A percentile compares a stretch with the other conserved stretches of the same genome.
These are phyloP conservation scores for Stenogyne calaminthoides DNA, from an alignment of 305 asterid genomes.

Conservation along the genomic window DNA sequence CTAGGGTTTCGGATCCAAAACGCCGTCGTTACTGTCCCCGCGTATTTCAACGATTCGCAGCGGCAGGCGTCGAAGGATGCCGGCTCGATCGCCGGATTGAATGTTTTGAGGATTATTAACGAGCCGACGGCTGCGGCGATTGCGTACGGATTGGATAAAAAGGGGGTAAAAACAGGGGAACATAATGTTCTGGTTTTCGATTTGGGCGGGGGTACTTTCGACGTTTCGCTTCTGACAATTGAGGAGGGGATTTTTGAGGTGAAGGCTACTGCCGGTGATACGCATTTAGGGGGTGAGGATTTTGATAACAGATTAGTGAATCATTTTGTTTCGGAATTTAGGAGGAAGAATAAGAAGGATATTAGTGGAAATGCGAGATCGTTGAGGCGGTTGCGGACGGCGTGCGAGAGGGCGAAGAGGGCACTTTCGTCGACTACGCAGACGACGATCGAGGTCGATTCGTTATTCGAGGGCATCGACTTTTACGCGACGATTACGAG, in stretches of 20 bases:
- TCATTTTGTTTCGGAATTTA: slow-evolving; percentile 53
- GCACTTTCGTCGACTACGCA: slow-evolving; percentile 53
- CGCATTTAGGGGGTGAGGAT: slow-evolving; percentile 68
- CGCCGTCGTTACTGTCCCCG: slow-evolving; percentile 58
- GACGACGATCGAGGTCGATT: slow-evolving; percentile 57
- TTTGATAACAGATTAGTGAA: slow-evolving; percentile 57
- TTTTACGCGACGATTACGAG: slow-evolving; percentile 52
- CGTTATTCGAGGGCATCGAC: slow-evolving; percentile 54
- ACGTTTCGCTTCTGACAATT: slow-evolving; percentile 56
- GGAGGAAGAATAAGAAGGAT: slow-evolving; percentile 54
- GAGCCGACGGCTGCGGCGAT: slow-evolving; percentile 73
- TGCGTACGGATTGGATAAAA: slow-evolving; percentile 62
- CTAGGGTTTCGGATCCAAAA: slow-evolving; percentile 46
- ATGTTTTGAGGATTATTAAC: slow-evolving; percentile 60
- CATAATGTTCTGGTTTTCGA: slow-evolving; percentile 53
- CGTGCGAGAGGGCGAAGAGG: slow-evolving; percentile 56
- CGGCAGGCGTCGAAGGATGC: slow-evolving; percentile 66
- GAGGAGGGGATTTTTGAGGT: slow-evolving; percentile 68
- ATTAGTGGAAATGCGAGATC: slow-evolving; percentile 55
- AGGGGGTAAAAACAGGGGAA: slow-evolving; percentile 44
- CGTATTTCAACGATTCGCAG: slow-evolving; percentile 64
- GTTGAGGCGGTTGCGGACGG: slow-evolving; percentile 47
- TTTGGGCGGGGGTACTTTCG: slow-evolving; percentile 64
- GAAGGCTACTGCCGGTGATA: slow-evolving; percentile 64
- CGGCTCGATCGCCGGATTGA: slow-evolving; percentile 51